Evolutionary conservation across 2,329 filamentous ascomycete species (phyloP).

Genomic region (Aspergillus ochraceus): DNA sequence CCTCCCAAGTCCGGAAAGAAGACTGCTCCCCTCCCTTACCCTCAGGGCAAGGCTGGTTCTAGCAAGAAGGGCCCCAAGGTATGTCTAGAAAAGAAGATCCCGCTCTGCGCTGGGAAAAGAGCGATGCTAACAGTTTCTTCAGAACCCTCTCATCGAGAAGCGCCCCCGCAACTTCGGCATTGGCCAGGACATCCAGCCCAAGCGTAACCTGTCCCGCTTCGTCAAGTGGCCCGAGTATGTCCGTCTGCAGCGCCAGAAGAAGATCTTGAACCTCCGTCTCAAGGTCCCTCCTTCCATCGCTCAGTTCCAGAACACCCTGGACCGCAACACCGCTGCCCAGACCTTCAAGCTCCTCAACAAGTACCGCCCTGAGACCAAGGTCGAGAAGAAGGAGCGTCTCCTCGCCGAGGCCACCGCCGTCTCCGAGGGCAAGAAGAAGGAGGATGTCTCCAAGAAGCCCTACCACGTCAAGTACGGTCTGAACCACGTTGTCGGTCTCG

Average conservation of each 20-base stretch:
- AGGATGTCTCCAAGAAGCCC: constrained; percentile 99
- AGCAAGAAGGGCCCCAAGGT: constrained; percentile 97
- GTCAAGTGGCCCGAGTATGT: constrained; percentile 99
- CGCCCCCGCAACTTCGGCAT: constrained; percentile 96
- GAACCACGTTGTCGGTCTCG: constrained; percentile 96
- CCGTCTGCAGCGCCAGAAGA: constrained; percentile 89
- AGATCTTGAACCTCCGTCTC: constrained; percentile 97
- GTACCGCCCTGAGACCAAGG: constrained; percentile 99
- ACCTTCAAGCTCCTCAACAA: constrained; percentile 99
- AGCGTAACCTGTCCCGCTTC: constrained; percentile 94
- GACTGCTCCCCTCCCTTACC: constrained; percentile 94
- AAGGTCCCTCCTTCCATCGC: constrained; percentile 97
- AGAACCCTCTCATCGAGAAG: constrained; percentile 99
- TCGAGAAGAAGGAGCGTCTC: constrained; percentile 99
- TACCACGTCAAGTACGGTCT: constrained; percentile 99
- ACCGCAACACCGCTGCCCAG: constrained; percentile 95
- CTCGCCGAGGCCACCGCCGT: constrained; percentile 97
- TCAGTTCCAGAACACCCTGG: constrained; percentile 96
- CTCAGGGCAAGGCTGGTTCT: constrained; percentile 80
- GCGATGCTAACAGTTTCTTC: constrained; percentile 15
- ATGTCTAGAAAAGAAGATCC: constrained; percentile 43
- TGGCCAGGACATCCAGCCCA: constrained; percentile 97
- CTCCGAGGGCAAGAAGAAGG: constrained; percentile 99
- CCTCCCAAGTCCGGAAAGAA: constrained; percentile 98
- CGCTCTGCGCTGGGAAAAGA: constrained; percentile 17